A percentile compares a stretch with the other conserved stretches of the same genome.
These are phyloP conservation scores for Trichocladium antarcticum DNA, from an alignment of 495 filamentous ascomycete genomes.

Conservation along the genomic window DNA sequence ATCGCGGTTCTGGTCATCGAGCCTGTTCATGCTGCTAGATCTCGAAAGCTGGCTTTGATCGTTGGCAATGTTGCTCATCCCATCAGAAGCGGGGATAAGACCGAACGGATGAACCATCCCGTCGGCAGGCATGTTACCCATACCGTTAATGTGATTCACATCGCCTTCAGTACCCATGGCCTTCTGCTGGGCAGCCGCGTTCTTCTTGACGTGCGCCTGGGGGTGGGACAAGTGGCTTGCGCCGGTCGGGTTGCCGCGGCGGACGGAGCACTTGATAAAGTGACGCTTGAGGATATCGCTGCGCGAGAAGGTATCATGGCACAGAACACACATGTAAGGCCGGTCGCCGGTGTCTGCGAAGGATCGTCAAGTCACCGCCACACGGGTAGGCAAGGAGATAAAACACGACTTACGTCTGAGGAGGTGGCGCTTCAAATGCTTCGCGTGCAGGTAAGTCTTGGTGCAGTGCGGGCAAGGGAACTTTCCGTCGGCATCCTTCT, in stretches of 20 bases:
- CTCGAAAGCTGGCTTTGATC: conserved; percentile 46
- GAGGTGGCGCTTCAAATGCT: conserved; percentile 93
- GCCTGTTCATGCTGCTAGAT: conserved; percentile 47
- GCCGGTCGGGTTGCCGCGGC: conserved; percentile 87
- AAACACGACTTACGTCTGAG: conserved; percentile 67
- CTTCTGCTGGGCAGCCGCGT: conserved; percentile 49
- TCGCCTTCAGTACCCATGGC: conserved; percentile 32
- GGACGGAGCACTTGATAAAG: conserved; percentile 94
- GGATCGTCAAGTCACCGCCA: conserved; percentile 19
- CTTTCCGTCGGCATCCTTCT: conserved; percentile 92
- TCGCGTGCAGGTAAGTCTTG: conserved; percentile 94
- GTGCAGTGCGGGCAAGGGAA: conserved; percentile 94
- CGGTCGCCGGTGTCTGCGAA: conserved; percentile 81
- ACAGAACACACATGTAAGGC: conserved; percentile 92
- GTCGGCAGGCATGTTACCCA: conserved; percentile 40
- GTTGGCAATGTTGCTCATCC: conserved; percentile 41
- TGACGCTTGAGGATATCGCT: conserved; percentile 97
- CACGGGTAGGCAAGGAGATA: conserved; percentile 6
- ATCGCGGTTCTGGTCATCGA: conserved; percentile 41
- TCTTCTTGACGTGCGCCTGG: conserved; percentile 74
- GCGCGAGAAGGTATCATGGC: conserved; percentile 95
- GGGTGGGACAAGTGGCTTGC: conserved; percentile 86
- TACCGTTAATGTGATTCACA: conserved; percentile 44
- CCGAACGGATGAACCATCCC: conserved; percentile 42
- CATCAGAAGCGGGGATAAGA: conserved; percentile 35